Evolutionary conservation across 768 basidiomycete genomes (phyloP).

Genomic region (Goffeauzyma gilvescens): DNA sequence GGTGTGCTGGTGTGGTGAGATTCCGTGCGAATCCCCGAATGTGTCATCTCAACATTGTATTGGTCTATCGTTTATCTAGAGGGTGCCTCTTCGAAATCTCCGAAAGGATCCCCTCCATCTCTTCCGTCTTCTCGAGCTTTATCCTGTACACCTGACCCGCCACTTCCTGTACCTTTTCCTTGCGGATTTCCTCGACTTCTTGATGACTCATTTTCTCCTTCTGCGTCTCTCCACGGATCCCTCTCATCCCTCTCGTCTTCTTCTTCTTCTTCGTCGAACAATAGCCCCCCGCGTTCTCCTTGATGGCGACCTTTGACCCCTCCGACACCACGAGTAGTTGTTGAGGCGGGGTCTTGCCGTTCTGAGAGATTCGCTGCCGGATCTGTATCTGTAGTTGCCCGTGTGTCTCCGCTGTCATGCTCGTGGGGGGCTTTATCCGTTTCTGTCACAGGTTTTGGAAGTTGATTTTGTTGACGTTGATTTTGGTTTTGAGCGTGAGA

Average conservation of each 20-base stretch:
- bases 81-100: slow-evolving; percentile 21
- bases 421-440: too few relatives aligned
- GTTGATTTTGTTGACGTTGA: neutral
- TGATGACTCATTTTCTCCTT: slow-evolving; percentile 3
- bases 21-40: too few relatives aligned
- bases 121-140: neutral
- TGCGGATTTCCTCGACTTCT: slow-evolving; percentile 9
- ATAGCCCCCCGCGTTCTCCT: slow-evolving; percentile 2
- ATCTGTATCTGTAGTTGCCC: too few relatives aligned
- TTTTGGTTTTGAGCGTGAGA: too few relatives aligned
- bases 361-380: too few relatives aligned
- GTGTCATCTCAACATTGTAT: too few relatives aligned
- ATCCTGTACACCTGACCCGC: neutral
- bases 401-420: too few relatives aligned
- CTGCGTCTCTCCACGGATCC: slow-evolving; percentile 2
- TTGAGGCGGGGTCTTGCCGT: too few relatives aligned
- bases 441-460: neutral
- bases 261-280: slow-evolving; percentile 10
- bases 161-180: neutral
- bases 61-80: too few relatives aligned
- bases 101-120: slow-evolving; percentile 20
- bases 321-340: too few relatives aligned
- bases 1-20: too few relatives aligned
- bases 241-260: slow-evolving; percentile 5
- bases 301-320: slow-evolving; percentile 8